Percentiles rank a stretch among this genome's conserved stretches.
Conservation (phyloP, 2,329 filamentous ascomycete genomes). For the Alternaria ventricosa region DNA sequence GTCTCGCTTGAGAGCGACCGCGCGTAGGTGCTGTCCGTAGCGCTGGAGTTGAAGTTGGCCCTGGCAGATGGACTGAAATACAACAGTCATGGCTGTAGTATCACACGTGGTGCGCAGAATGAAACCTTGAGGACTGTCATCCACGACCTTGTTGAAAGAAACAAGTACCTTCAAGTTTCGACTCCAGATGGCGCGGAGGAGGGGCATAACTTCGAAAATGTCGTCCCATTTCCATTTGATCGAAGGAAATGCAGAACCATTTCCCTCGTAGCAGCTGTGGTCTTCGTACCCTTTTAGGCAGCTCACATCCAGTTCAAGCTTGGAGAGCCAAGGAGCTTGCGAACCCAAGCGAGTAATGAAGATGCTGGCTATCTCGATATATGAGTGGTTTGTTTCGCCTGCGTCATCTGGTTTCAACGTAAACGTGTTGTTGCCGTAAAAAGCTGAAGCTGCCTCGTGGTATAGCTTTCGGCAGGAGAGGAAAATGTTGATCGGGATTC, state of each 20-base stretch:
- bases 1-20: background rate
- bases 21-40: background rate
- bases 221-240: too few relatives aligned
- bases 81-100: background rate
- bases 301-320: background rate
- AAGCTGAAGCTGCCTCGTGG: background rate
- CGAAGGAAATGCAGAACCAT: background rate
- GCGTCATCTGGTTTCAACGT: background rate
- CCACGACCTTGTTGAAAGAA: too few relatives aligned
- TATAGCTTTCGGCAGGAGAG: background rate
- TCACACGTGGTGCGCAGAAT: too few relatives aligned
- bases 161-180: background rate
- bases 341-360: background rate
- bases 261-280: background rate
- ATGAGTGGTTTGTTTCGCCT: too few relatives aligned
- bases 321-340: background rate
- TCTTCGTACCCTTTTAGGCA: background rate
- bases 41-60: background rate
- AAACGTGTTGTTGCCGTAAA: background rate
- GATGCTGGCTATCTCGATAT: background rate
- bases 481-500: background rate
- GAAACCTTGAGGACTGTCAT: too few relatives aligned
- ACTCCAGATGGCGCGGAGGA: background rate
- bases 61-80: background rate
- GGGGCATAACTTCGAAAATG: background rate